These are phyloP conservation scores for Kwoniella bestiolae DNA, from an alignment of 768 basidiomycete species.

Conservation along the genomic window DNA sequence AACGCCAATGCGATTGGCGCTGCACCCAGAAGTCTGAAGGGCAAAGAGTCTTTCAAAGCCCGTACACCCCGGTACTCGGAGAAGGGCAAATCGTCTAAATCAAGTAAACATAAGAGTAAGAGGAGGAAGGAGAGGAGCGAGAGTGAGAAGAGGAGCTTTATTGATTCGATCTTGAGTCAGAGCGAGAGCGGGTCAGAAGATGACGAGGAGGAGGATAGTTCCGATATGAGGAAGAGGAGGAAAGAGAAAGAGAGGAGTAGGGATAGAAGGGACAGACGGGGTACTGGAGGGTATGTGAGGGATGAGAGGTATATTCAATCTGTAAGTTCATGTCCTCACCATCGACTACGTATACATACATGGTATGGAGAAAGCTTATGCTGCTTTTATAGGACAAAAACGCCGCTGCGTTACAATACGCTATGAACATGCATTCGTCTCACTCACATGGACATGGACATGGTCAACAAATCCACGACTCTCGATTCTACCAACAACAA, in stretches of 20 bases:
- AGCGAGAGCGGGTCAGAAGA: constrained; percentile 11
- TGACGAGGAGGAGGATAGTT: constrained; percentile 13
- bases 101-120: constrained; percentile 15
- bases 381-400: constrained; percentile 23
- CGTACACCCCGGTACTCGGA: constrained; percentile 11
- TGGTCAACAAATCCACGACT: not conserved
- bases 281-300: not conserved
- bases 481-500: constrained; percentile 7
- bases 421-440: constrained; percentile 31
- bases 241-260: constrained; percentile 8
- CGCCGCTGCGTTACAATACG: constrained; percentile 33
- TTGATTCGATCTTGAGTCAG: constrained; percentile 38
- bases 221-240: constrained; percentile 7
- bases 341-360: not conserved
- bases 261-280: constrained; percentile 1
- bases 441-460: constrained; percentile 5
- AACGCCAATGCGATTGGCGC: constrained; percentile 5
- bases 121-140: constrained; percentile 21
- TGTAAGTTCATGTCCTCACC: constrained; percentile 10
- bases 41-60: constrained; percentile 47
- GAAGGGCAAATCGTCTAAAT: not conserved
- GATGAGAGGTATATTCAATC: constrained; percentile 9
- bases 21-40: constrained; percentile 40
- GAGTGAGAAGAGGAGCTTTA: constrained; percentile 34
- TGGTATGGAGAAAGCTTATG: constrained; percentile 9